Evolutionary conservation across 106 monocot species (phyloP), one percentile per base, ranked within the genome.

Genomic region (Triglochin maritima): DNA sequence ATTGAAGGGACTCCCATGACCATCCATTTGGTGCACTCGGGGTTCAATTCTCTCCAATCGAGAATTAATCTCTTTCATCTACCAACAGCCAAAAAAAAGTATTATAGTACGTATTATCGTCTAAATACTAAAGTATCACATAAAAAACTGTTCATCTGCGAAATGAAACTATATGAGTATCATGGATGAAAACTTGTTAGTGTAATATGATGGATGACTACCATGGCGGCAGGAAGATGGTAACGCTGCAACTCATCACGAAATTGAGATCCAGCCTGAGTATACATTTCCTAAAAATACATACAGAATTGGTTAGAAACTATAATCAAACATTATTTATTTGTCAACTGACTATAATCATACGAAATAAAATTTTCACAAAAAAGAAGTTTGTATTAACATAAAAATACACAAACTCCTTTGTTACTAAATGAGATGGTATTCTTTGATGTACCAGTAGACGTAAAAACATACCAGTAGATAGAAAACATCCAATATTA

Each of bases 231-330:
- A 79, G 98, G 86, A 67, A 99, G 74, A 73, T 84, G 77, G 50
- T 99, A 84, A 49, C 89, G 88, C 61, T 99, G 86, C 72, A 99
- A 74, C 70, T 99, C 98, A 74, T 99, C 98, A 67, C 74, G 86
- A 73, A 99, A 92, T 44, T 99, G 98, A 65, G 92, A 55, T 64
- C 98, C 98, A 66, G 75, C 66, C 17, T 99, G 86, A 46, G 65
- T 74, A 79, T 99, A 99, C 75, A 89, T 86, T 77, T 89, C 98
- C 98, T 99, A 52, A 69, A 80, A 59, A 17, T 52, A 52, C 52
- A 52, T 52, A 52, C 29, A 29, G 29, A 52, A 52, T 52, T 52
- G 9, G 52, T 52, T 52, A 52, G 52, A 6, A 11, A 52, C 11
- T 52, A 6, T n/a, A n/a, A n/a, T n/a, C n/a, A n/a, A n/a, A n/a